Base-by-base conservation (phyloP, 768 basidiomycete species). In the Agrocybe praecox region DNA sequence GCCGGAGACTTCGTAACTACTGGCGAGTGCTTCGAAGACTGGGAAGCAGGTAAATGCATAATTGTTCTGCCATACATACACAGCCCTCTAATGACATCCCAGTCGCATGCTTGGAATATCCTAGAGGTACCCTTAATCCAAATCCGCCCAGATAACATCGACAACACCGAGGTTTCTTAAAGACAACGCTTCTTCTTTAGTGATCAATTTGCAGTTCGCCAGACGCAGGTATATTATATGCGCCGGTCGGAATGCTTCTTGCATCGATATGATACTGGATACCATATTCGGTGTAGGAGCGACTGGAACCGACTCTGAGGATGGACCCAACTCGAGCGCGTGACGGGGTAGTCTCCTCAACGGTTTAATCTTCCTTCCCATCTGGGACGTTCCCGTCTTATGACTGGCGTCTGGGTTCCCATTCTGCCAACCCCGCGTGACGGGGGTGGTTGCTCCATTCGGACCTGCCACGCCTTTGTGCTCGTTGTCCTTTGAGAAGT, bases 211-310 rank as follows among this genome's bases (percentile, higher is more conserved):
- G 58, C 79, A 81, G 51, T 75, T 69, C 43, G 74, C 74, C 24
- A 82, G 65, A 44, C 79, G 75, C 23, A 82, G 57, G 53, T 75
- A 81, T 49, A 68, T 66, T 48, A 83, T 76, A 44, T 62, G 58
- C 6, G 71, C 72, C 10, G 74, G 73, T 15, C 57, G 62, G 54
- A 66, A 66, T 45, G 74, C 68, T 57, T 76, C 77, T 53, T 71
- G 67, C 62, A 70, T 72, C 15, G 75, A 72, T 45, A 76, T 72
- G 49, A 74, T 58, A 10, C 67, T 73, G 22, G 73, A 71, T 62
- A 68, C 62, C 11, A 73, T 55, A 40, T 62, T 68, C 52, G 59
- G 61, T 23, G 65, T 66, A 34, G 62, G 54, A 9, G 42, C 52
- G 24, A 17, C 53, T 26, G n/a, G 43, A 46, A 42, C 19, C 43